phyloP scores from a whole-genome alignment of 2,329 filamentous ascomycete genomes.

The Xylariaceae sp. region DNA sequence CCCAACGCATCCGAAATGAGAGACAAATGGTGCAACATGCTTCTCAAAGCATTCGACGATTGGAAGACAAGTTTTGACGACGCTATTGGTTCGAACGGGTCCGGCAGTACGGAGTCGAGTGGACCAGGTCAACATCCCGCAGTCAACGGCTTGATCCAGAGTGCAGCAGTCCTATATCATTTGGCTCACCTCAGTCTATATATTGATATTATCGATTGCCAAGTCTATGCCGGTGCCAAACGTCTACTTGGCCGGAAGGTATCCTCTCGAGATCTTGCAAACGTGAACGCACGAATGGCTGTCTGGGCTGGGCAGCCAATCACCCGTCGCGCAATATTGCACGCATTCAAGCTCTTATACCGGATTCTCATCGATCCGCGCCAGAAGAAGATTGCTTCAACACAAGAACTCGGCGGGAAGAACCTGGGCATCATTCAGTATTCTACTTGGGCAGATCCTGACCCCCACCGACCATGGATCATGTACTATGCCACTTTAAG shows the following conservation, averaged over 20 bases:
- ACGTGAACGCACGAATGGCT: conserved; percentile 69
- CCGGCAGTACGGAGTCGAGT: conserved; percentile 34
- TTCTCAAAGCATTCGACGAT: conserved; percentile 75
- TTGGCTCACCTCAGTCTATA: conserved; percentile 86
- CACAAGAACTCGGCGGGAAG: conserved; percentile 22
- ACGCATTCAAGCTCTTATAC: conserved; percentile 74
- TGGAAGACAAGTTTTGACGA: conserved; percentile 83
- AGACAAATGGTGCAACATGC: conserved; percentile 71
- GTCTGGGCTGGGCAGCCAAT: conserved; percentile 70
- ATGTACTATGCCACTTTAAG: conserved; percentile 81
- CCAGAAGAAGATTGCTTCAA: conserved; percentile 26
- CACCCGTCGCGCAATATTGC: conserved; percentile 76
- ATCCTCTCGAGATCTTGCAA: conserved; percentile 66
- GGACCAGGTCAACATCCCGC: conserved; percentile 47
- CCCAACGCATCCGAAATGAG: conserved; percentile 54
- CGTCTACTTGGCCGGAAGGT: conserved; percentile 74
- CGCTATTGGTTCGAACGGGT: conserved; percentile 46
- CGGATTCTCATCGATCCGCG: conserved; percentile 62
- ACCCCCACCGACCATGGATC: conserved; percentile 85
- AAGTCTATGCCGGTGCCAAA: conserved; percentile 78
- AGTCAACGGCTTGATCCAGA: conserved; percentile 63
- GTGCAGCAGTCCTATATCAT: conserved; percentile 74
- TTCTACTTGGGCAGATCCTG: conserved; percentile 68
- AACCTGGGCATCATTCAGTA: conserved; percentile 49
- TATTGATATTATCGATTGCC: conserved; percentile 82